Evolutionary conservation across 2,329 filamentous ascomycete species (phyloP).

Genomic region (Trichoderma cornu-damae): DNA sequence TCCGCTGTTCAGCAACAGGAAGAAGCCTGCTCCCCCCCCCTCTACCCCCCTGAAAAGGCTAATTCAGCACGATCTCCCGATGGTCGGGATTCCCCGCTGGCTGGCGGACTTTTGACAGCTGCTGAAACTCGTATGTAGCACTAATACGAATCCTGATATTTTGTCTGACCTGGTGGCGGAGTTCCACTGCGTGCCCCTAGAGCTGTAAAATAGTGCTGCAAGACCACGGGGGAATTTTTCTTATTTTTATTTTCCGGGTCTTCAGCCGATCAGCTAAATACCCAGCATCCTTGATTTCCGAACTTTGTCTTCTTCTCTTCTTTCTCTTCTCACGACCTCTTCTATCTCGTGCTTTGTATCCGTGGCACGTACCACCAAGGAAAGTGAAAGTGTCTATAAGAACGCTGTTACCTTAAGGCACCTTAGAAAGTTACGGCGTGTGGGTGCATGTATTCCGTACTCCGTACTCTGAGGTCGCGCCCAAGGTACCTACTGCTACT

Average conservation of each 20-base stretch:
- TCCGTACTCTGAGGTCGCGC: too few relatives aligned
- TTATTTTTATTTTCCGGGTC: too few relatives aligned
- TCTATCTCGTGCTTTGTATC: background rate
- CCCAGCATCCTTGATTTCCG: background rate
- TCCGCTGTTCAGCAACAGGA: background rate
- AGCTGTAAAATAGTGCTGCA: background rate
- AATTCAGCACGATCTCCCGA: background rate
- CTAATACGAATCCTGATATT: background rate
- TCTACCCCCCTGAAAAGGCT: background rate
- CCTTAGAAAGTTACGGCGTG: too few relatives aligned
- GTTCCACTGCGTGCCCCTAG: background rate
- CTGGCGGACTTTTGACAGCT: conserved; percentile 11
- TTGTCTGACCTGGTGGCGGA: conserved; percentile 3
- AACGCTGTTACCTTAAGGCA: too few relatives aligned
- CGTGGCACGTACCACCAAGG: too few relatives aligned
- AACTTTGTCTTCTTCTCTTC: too few relatives aligned
- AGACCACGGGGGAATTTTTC: too few relatives aligned
- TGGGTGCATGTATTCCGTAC: too few relatives aligned
- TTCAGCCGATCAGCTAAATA: background rate
- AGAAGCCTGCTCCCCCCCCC: background rate
- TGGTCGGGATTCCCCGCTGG: conserved; percentile 6
- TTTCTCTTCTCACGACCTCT: background rate
- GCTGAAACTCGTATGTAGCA: background rate
- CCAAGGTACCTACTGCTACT: too few relatives aligned
- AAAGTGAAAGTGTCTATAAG: too few relatives aligned